phyloP scores from a whole-genome alignment of 2,329 filamentous ascomycete genomes.

The Apiospora kogelbergensis region DNA sequence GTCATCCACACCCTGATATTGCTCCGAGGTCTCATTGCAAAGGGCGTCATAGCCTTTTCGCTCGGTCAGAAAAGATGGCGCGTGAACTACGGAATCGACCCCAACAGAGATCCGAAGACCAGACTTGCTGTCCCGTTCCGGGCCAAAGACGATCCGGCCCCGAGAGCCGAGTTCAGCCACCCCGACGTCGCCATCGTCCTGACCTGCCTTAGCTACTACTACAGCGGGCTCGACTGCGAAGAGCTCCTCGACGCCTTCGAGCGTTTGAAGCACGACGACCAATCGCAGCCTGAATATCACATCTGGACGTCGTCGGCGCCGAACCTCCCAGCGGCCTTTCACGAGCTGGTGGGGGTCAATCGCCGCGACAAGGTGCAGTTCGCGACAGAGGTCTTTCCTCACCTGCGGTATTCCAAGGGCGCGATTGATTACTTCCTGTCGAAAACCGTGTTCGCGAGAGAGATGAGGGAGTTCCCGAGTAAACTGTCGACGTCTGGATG shows the following conservation, averaged over 20 bases:
- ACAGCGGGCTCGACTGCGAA: constrained; percentile 50
- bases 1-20: constrained; percentile 41
- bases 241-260: constrained; percentile 49
- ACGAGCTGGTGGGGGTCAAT: constrained; percentile 53
- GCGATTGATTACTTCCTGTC: constrained; percentile 65
- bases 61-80: constrained; percentile 3
- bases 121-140: constrained; percentile 58
- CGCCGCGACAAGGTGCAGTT: constrained; percentile 54
- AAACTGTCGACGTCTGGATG: constrained; percentile 68
- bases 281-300: constrained; percentile 51
- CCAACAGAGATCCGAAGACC: constrained; percentile 42
- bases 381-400: constrained; percentile 47
- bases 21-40: constrained; percentile 14
- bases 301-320: constrained; percentile 43
- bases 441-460: constrained; percentile 58
- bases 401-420: constrained; percentile 50
- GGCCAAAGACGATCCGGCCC: constrained; percentile 57
- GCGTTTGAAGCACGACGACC: constrained; percentile 50
- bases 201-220: constrained; percentile 58
- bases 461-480: constrained; percentile 60
- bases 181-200: constrained; percentile 57
- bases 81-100: background rate
- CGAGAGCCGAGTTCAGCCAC: constrained; percentile 61
- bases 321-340: constrained; percentile 36
- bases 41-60: background rate